These are phyloP conservation scores for Syzygium oleosum DNA, from an alignment of 345 rosid species.

Conservation along the genomic window DNA sequence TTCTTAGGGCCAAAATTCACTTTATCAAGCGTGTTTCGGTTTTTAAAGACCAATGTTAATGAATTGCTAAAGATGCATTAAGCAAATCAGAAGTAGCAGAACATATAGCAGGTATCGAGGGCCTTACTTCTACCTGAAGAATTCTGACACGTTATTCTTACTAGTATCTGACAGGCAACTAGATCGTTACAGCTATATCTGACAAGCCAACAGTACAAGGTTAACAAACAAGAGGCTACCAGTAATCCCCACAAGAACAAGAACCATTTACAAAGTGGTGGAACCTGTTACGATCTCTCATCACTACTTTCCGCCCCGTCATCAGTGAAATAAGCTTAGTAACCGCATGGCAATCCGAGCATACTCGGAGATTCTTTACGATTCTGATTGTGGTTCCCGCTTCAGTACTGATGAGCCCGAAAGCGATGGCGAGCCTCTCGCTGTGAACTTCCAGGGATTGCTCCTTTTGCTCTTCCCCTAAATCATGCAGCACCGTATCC, in stretches of 20 bases:
- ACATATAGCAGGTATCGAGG: neutral
- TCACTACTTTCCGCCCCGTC: conserved; percentile 51
- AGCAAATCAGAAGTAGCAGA: neutral
- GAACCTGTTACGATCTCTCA: conserved; percentile 74
- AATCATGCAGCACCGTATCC: conserved; percentile 42
- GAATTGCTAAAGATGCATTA: neutral
- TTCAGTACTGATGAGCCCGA: conserved; percentile 52
- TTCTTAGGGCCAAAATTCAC: neutral
- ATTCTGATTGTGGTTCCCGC: conserved; percentile 45
- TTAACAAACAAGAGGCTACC: conserved; percentile 18
- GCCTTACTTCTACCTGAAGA: neutral
- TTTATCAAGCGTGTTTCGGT: neutral
- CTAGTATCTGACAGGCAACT: neutral
- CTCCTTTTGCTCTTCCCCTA: conserved; percentile 37
- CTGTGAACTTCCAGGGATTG: conserved; percentile 61
- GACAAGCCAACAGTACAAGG: neutral
- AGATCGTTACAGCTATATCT: neutral
- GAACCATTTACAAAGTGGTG: conserved; percentile 69
- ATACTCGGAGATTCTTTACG: conserved; percentile 60
- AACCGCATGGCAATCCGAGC: conserved; percentile 60
- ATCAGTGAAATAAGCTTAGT: conserved; percentile 48
- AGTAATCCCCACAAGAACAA: conserved; percentile 70
- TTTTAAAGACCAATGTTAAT: neutral
- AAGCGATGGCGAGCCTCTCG: conserved; percentile 65
- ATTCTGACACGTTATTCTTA: neutral